Conservation (phyloP, 176 grass and related monocot genomes). For the Alopecurus myosuroides region DNA sequence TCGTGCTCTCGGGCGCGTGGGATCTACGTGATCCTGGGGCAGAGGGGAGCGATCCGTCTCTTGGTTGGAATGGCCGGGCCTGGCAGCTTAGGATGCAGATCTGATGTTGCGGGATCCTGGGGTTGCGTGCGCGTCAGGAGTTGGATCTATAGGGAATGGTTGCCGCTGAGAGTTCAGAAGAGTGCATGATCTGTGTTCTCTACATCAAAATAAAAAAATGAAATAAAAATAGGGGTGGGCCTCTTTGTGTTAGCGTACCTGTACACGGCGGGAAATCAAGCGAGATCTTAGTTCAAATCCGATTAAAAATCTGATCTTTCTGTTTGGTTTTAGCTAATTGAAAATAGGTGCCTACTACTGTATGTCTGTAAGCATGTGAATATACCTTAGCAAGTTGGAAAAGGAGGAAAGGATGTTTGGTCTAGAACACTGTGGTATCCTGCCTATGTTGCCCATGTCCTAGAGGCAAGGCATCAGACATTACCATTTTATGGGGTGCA, state of each 20-base stretch:
- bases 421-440: constrained; percentile 4
- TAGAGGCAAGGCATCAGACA: no score
- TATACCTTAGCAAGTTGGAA: not conserved
- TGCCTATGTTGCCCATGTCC: not conserved
- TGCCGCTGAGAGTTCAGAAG: not conserved
- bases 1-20: not conserved
- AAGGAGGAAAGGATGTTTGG: not conserved
- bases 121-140: not conserved
- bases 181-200: not conserved
- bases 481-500: no score
- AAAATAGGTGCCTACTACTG: not conserved
- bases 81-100: not conserved
- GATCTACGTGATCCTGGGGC: not conserved
- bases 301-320: not conserved
- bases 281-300: not conserved
- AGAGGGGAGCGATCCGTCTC: not conserved
- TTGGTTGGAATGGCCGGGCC: not conserved
- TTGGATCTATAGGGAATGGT: constrained; percentile 19
- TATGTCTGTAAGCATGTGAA: not conserved
- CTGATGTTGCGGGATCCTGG: not conserved
- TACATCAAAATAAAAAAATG: not conserved
- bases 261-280: constrained; percentile 1
- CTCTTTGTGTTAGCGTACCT: not conserved
- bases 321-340: not conserved
- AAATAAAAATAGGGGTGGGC: not conserved